These are phyloP conservation scores for Musa itinerans DNA, from an alignment of 176 grass and related monocot species.

Conservation along the genomic window DNA sequence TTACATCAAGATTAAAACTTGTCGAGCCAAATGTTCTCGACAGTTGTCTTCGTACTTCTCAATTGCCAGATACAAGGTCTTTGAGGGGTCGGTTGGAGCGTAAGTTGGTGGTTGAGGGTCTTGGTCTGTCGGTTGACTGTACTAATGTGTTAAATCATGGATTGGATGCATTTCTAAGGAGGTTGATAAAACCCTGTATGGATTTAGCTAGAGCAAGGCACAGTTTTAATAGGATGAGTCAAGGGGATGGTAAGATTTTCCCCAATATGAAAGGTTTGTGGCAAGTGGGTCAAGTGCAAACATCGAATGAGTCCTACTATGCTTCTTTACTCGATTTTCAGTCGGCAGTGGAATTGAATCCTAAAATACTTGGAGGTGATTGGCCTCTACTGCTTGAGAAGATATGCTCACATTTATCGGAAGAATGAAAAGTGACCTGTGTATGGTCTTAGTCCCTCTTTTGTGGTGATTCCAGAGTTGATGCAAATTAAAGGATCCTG, in stretches of 20 bases:
- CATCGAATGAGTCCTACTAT: slow-evolving; percentile 18
- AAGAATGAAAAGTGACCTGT: neutral
- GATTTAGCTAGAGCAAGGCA: slow-evolving; percentile 42
- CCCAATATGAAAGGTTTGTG: slow-evolving; percentile 21
- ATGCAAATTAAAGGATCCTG: neutral
- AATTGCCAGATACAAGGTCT: slow-evolving; percentile 40
- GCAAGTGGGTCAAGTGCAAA: slow-evolving; percentile 4
- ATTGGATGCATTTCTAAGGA: slow-evolving; percentile 49
- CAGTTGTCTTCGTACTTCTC: slow-evolving; percentile 30
- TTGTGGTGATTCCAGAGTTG: neutral
- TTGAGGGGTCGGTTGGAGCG: slow-evolving; percentile 30
- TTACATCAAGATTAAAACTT: slow-evolving; percentile 1
- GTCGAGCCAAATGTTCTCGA: neutral
- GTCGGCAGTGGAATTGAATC: slow-evolving; percentile 40
- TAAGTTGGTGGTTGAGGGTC: slow-evolving; percentile 33
- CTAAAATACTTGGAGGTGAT: slow-evolving; percentile 50
- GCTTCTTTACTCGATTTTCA: slow-evolving; percentile 42
- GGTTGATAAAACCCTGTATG: slow-evolving; percentile 57
- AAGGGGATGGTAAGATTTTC: slow-evolving; percentile 19
- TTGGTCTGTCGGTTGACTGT: slow-evolving; percentile 29
- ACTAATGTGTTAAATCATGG: slow-evolving; percentile 47
- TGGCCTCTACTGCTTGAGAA: slow-evolving; percentile 51
- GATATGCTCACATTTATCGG: slow-evolving; percentile 22
- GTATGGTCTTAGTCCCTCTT: neutral
- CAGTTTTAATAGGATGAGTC: slow-evolving; percentile 26